phyloP scores from a whole-genome alignment of 441 rosid species.

The Gossypium lobatum region DNA sequence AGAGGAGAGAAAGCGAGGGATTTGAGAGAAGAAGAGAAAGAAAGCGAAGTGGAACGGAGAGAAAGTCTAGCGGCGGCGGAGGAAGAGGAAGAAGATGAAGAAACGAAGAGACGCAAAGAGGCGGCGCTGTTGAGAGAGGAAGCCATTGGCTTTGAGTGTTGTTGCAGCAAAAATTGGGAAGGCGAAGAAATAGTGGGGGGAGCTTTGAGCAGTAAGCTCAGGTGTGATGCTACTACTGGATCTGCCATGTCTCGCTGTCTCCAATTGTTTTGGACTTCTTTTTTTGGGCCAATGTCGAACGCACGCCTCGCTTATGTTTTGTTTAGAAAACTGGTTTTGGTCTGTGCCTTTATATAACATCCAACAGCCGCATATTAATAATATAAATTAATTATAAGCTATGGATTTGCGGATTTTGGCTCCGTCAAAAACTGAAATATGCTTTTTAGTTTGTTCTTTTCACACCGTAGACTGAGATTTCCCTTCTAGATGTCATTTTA shows the following conservation, averaged over 20 bases:
- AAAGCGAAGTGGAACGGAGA: constrained; percentile 23
- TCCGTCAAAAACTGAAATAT: background rate
- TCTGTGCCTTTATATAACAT: no score
- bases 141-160: constrained; percentile 34
- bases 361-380: background rate
- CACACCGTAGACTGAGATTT: background rate
- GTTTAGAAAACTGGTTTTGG: background rate
- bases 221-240: background rate
- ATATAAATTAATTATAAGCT: background rate
- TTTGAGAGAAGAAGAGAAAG: constrained; percentile 37
- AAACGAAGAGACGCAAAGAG: constrained; percentile 37
- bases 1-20: constrained; percentile 38
- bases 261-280: constrained; percentile 15
- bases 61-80: constrained; percentile 27
- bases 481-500: no score
- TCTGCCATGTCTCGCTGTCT: constrained; percentile 27
- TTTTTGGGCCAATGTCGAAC: background rate
- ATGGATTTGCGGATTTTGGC: background rate
- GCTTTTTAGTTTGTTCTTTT: background rate
- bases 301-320: background rate
- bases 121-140: constrained; percentile 47
- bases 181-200: background rate
- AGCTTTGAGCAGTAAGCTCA: background rate
- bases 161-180: constrained; percentile 1
- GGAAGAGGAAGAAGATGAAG: constrained; percentile 24